These are phyloP conservation scores for Stagonosporopsis rhizophila DNA, from an alignment of 2,329 filamentous ascomycete genomes.

Conservation along the genomic window DNA sequence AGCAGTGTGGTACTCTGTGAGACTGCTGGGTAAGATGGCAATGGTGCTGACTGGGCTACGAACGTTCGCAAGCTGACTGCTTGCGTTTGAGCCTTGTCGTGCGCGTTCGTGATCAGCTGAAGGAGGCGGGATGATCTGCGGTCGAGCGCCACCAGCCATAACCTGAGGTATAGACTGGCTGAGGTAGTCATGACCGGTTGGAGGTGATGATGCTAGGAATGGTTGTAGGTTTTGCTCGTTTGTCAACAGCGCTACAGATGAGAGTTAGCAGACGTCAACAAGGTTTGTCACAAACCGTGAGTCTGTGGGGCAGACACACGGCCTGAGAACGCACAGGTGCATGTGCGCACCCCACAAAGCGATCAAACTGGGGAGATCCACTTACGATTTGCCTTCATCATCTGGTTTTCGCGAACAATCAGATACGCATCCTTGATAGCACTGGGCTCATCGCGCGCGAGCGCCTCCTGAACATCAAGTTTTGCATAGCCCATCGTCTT, in stretches of 20 bases:
- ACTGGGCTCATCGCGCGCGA: constrained; percentile 90
- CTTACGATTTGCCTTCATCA: constrained; percentile 95
- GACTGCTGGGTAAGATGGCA: constrained; percentile 86
- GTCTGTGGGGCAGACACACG: not conserved
- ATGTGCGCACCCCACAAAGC: constrained; percentile 7
- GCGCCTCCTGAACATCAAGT: constrained; percentile 91
- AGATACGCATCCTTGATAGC: constrained; percentile 99
- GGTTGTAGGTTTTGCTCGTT: constrained; percentile 58
- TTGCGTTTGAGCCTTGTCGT: constrained; percentile 55
- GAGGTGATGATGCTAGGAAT: constrained; percentile 65
- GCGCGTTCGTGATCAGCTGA: constrained; percentile 49
- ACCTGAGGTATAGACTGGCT: constrained; percentile 43
- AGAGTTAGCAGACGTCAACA: constrained; percentile 23
- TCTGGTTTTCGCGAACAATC: constrained; percentile 95
- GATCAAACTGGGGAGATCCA: constrained; percentile 33
- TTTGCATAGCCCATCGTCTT: constrained; percentile 98
- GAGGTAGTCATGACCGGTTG: constrained; percentile 54
- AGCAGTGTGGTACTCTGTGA: constrained; percentile 89
- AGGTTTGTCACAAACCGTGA: not conserved
- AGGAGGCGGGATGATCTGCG: constrained; percentile 37
- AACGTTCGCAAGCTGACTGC: constrained; percentile 43
- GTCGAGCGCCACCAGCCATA: constrained; percentile 42
- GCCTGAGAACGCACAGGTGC: constrained; percentile 5
- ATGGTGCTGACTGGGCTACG: constrained; percentile 74
- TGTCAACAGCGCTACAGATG: constrained; percentile 60